Percentiles rank a stretch among this genome's conserved stretches.
Conservation (phyloP, 805 yeast genomes). For the Metschnikowia reukaufii region DNA sequence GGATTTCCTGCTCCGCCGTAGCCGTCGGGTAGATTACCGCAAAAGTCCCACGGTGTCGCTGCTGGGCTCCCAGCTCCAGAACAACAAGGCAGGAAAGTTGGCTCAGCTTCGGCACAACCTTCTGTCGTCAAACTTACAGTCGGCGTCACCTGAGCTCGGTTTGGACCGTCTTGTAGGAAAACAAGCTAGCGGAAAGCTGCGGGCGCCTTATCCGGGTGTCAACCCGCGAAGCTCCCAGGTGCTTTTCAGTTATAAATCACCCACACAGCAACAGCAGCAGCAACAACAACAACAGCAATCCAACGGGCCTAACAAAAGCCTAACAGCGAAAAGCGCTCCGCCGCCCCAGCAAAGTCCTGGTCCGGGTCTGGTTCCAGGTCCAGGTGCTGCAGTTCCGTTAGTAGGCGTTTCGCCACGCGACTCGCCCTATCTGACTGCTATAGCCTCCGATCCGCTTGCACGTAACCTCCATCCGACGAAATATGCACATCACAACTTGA, state of each 20-base stretch:
- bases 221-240: slow-evolving; percentile 34
- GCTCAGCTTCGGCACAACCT: slow-evolving; percentile 26
- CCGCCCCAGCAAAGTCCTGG: too few species aligned
- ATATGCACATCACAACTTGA: slow-evolving; percentile 15
- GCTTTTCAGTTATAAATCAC: slow-evolving; percentile 36
- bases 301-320: slow-evolving; percentile 2
- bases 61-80: slow-evolving; percentile 29
- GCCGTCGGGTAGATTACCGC: slow-evolving; percentile 42
- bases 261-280: slow-evolving; percentile 5
- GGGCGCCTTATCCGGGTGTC: slow-evolving; percentile 16
- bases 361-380: neutral
- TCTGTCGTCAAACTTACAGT: neutral
- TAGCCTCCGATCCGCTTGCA: slow-evolving; percentile 9
- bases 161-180: neutral
- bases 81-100: slow-evolving; percentile 25
- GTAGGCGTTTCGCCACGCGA: slow-evolving; percentile 14
- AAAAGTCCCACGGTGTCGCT: slow-evolving; percentile 24
- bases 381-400: slow-evolving; percentile 3
- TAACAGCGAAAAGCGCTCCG: neutral
- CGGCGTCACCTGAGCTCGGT: neutral
- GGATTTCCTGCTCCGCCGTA: slow-evolving; percentile 35
- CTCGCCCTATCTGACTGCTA: slow-evolving; percentile 25
- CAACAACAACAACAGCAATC: neutral
- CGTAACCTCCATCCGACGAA: slow-evolving; percentile 16
- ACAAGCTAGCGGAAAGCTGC: neutral